Evolutionary conservation across 805 yeast species (phyloP).

Genomic region (Spathaspora hagerdaliae): DNA sequence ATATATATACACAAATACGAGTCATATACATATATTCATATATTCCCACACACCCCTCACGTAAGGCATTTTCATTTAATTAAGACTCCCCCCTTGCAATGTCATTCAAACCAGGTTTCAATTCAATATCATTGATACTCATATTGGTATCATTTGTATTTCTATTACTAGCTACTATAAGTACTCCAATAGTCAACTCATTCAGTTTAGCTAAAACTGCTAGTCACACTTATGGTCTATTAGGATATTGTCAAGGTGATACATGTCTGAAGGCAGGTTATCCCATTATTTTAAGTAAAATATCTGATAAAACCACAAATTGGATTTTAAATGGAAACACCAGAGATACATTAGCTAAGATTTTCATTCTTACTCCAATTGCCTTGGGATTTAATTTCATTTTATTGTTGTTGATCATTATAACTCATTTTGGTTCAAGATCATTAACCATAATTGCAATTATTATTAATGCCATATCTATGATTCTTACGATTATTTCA

Average conservation of each 20-base stretch:
- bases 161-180: slow-evolving; percentile 54
- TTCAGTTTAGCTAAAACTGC: slow-evolving; percentile 49
- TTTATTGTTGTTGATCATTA: slow-evolving; percentile 19
- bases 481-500: slow-evolving; percentile 50
- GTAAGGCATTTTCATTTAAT: background rate
- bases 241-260: slow-evolving; percentile 54
- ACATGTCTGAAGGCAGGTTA: slow-evolving; percentile 44
- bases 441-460: slow-evolving; percentile 36
- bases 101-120: slow-evolving; percentile 5
- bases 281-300: slow-evolving; percentile 37
- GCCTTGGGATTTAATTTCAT: slow-evolving; percentile 60
- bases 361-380: slow-evolving; percentile 59
- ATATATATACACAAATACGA: too few species aligned
- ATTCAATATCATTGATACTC: slow-evolving; percentile 20
- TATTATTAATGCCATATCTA: slow-evolving; percentile 44
- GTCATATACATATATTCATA: too few species aligned
- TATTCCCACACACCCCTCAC: background rate
- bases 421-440: slow-evolving; percentile 21
- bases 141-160: slow-evolving; percentile 57
- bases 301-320: slow-evolving; percentile 21
- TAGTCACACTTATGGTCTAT: slow-evolving; percentile 52
- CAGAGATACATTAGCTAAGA: slow-evolving; percentile 50
- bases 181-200: slow-evolving; percentile 53
- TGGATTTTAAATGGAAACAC: slow-evolving; percentile 48
- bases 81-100: background rate